phyloP scores from a whole-genome alignment of 805 yeast genomes.

The Komagataella mondaviorum region DNA sequence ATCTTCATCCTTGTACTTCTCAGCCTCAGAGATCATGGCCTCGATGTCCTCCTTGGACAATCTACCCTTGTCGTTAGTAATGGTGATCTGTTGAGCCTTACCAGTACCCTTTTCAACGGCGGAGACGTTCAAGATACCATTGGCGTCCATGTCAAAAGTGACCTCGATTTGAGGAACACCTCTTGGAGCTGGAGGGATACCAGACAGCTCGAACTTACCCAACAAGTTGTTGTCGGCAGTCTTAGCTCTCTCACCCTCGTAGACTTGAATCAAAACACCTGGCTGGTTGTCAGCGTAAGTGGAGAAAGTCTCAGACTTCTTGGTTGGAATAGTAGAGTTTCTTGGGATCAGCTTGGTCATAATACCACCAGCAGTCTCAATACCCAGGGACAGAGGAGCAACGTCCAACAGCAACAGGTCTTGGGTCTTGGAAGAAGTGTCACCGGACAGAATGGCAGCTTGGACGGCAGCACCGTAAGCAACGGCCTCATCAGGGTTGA shows the following conservation, averaged over 20 bases:
- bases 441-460: conserved; percentile 95
- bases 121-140: conserved; percentile 51
- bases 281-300: conserved; percentile 82
- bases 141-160: conserved; percentile 70
- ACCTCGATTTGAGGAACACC: conserved; percentile 74
- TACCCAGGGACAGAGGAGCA: conserved; percentile 81
- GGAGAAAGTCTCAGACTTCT: conserved; percentile 60
- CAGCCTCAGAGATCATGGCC: conserved; percentile 53
- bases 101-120: conserved; percentile 44
- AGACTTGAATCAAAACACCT: conserved; percentile 68
- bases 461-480: conserved; percentile 99
- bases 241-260: conserved; percentile 70
- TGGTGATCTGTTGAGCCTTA: conserved; percentile 36
- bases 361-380: conserved; percentile 77
- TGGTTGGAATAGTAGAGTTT: conserved; percentile 67
- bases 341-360: conserved; percentile 70
- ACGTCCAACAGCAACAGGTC: conserved; percentile 91
- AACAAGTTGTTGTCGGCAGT: conserved; percentile 68
- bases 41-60: conserved; percentile 49
- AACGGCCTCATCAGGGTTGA: conserved; percentile 98
- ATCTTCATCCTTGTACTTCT: conserved; percentile 48
- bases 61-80: conserved; percentile 36
- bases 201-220: conserved; percentile 59
- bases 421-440: conserved; percentile 91
- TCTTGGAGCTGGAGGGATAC: conserved; percentile 66